phyloP scores from a whole-genome alignment of 2,329 filamentous ascomycete species.

The Trichoderma gracile region DNA sequence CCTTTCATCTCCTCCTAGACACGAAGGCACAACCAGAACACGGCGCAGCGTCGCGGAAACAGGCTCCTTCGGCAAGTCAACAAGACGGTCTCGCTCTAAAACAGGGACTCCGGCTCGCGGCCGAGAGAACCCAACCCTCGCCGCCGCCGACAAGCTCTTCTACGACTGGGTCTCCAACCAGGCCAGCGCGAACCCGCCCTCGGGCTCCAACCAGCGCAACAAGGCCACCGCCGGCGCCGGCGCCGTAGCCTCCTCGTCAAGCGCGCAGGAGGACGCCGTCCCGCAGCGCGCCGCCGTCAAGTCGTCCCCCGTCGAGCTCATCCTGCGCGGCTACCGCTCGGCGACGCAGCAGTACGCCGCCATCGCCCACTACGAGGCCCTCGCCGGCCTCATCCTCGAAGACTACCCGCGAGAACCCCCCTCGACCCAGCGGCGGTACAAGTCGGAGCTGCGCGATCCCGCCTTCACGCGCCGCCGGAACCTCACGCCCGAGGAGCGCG shows the following conservation, averaged over 20 bases:
- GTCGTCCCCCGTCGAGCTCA: constrained; percentile 66
- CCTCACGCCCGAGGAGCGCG: constrained; percentile 70
- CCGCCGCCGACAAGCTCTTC: constrained; percentile 63
- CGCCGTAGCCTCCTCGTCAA: constrained; percentile 35
- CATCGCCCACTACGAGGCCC: constrained; percentile 82
- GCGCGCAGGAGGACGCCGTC: constrained; percentile 44
- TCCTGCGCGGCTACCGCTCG: constrained; percentile 77
- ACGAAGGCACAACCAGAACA: constrained; percentile 49
- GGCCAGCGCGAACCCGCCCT: constrained; percentile 33
- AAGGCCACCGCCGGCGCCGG: constrained; percentile 33
- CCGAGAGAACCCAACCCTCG: constrained; percentile 62
- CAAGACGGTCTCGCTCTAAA: constrained; percentile 61
- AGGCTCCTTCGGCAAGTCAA: constrained; percentile 68
- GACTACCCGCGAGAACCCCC: constrained; percentile 90
- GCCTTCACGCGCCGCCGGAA: constrained; percentile 65
- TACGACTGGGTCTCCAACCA: constrained; percentile 57
- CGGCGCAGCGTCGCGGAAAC: constrained; percentile 59
- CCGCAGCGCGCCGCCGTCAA: constrained; percentile 39
- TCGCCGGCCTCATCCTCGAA: constrained; percentile 85
- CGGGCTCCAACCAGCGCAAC: constrained; percentile 38
- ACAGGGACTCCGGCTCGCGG: constrained; percentile 58
- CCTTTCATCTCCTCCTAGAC: constrained; percentile 35
- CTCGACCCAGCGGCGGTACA: constrained; percentile 67
- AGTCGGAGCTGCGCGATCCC: constrained; percentile 71
- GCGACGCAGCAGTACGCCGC: constrained; percentile 76